A percentile compares a stretch with the other conserved stretches of the same genome.
These are phyloP conservation scores for Trametes punicea DNA, from an alignment of 768 basidiomycete genomes.

Conservation along the genomic window DNA sequence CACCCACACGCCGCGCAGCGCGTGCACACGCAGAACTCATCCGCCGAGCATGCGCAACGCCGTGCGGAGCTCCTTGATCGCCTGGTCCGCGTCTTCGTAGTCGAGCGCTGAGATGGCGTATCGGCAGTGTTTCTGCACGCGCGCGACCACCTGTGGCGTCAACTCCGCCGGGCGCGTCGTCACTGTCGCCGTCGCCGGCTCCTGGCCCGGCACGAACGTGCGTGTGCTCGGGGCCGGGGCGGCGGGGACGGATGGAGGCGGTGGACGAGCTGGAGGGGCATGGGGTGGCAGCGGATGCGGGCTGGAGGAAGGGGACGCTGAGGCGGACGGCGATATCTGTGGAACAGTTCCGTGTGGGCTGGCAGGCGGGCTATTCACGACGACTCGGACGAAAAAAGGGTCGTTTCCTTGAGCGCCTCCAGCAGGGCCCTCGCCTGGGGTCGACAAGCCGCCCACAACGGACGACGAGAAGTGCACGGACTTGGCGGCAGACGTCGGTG, in stretches of 20 bases:
- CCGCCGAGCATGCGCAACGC: slow-evolving; percentile 70
- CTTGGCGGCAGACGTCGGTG: slow-evolving; percentile 26
- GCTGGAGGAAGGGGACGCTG: slow-evolving; percentile 18
- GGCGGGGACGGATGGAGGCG: slow-evolving; percentile 8
- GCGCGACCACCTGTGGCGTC: slow-evolving; percentile 61
- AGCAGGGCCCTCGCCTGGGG: slow-evolving; percentile 4
- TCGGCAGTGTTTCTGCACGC: slow-evolving; percentile 86
- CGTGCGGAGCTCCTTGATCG: slow-evolving; percentile 73
- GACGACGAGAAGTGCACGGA: slow-evolving; percentile 49
- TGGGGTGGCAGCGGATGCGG: slow-evolving; percentile 19
- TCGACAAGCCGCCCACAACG: slow-evolving; percentile 34
- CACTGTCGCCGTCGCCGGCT: slow-evolving; percentile 16
- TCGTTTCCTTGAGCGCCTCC: neutral
- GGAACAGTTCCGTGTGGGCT: slow-evolving; percentile 23
- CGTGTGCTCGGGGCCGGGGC: slow-evolving; percentile 13
- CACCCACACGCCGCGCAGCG: no score
- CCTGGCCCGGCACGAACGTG: slow-evolving; percentile 7
- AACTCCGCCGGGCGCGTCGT: slow-evolving; percentile 40
- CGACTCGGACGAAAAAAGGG: slow-evolving; percentile 5
- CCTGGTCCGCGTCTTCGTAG: slow-evolving; percentile 90
- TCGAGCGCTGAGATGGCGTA: slow-evolving; percentile 95
- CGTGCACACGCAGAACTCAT: no score
- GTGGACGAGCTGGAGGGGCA: slow-evolving; percentile 4
- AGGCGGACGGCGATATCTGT: slow-evolving; percentile 26
- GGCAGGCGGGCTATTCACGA: slow-evolving; percentile 3